Base-by-base conservation (phyloP, 148 eudicot species). In the Oxyria digyna region DNA sequence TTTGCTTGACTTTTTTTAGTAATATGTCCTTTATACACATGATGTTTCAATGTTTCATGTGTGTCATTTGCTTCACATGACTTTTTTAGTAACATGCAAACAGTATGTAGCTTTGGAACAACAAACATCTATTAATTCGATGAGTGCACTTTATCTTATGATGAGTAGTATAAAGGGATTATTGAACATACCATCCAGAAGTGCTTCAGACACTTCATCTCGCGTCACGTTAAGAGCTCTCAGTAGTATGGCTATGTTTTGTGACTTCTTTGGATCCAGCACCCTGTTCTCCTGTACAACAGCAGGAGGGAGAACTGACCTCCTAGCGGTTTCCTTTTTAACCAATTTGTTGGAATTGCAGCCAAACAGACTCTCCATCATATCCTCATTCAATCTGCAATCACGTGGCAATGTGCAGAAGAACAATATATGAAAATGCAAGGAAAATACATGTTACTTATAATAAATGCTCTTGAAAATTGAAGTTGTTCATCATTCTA, bases 141-240 rank as follows among this genome's bases (percentile, higher is more conserved):
- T 31, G 43, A 6, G 3, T 32, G 31, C 45, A 46, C n/a, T 46
- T 46, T 26, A 35, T 68, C 24, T 27, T 68, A 45, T 6, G 37
- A 32, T 37, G 29, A 8, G 45, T 20, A 49, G 4, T 14, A 62
- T 43, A 27, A 48, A 49, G 64, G 38, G 64, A 59, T 42, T 46
- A 52, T 48, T 42, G 48, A 6, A 13, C 33, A 21, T 84, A 84
- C 87, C 88, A 70, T 84, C 85, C 46, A 62, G 59, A 50, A 84
- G 88, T 40, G 85, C 83, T 69, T 79, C 88, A 70, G 80, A 84
- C 55, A 84, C 88, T 76, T 84, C 88, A 32, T 84, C 85, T 24
- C 77, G 33, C 5, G 88, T 84, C 63, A 84, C 88, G 72, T 84
- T 81, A 72, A 84, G 46, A 13, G 88, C 88, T 69, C 82, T 75